A percentile compares a stretch with the other conserved stretches of the same genome.
Conservation (phyloP, 1,139 yeast genomes). For the Zygosaccharomyces sapae region DNA sequence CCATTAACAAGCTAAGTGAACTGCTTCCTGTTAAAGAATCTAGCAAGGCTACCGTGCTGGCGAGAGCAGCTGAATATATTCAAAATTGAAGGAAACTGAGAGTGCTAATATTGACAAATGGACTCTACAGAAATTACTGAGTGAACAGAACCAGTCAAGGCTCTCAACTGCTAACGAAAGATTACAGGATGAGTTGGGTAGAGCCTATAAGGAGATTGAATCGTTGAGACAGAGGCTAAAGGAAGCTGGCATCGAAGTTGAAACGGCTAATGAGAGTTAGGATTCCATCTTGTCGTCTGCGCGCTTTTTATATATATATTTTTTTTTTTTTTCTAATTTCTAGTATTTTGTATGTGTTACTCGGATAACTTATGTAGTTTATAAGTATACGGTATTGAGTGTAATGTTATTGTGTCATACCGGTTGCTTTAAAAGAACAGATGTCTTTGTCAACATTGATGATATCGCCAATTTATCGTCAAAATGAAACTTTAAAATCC, state of each 20-base stretch:
- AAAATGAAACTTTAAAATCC: too few relatives aligned
- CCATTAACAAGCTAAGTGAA: conserved; percentile 78
- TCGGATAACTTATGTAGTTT: too few relatives aligned
- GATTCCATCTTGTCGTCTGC: too few relatives aligned
- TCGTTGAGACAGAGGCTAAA: conserved; percentile 47
- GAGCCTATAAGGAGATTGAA: conserved; percentile 88
- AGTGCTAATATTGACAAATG: conserved; percentile 85
- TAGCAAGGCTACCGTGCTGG: conserved; percentile 85
- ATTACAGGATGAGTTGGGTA: conserved; percentile 71
- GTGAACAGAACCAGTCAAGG: conserved; percentile 87
- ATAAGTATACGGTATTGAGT: too few relatives aligned
- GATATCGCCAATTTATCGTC: too few relatives aligned
- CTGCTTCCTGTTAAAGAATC: conserved; percentile 82
- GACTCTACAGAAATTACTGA: conserved; percentile 85
- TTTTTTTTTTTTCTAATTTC: too few relatives aligned
- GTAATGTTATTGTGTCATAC: not conserved
- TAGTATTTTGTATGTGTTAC: not conserved
- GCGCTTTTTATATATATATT: too few relatives aligned
- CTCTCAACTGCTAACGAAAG: conserved; percentile 73
- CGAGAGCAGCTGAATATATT: conserved; percentile 85
- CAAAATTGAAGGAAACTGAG: conserved; percentile 82
- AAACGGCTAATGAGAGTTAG: not conserved
- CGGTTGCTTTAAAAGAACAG: too few relatives aligned
- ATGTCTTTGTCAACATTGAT: too few relatives aligned
- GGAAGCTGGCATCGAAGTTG: conserved; percentile 9